Evolutionary conservation across 2,329 filamentous ascomycete species (phyloP).

Genomic region (Gaeumannomyces tritici): DNA sequence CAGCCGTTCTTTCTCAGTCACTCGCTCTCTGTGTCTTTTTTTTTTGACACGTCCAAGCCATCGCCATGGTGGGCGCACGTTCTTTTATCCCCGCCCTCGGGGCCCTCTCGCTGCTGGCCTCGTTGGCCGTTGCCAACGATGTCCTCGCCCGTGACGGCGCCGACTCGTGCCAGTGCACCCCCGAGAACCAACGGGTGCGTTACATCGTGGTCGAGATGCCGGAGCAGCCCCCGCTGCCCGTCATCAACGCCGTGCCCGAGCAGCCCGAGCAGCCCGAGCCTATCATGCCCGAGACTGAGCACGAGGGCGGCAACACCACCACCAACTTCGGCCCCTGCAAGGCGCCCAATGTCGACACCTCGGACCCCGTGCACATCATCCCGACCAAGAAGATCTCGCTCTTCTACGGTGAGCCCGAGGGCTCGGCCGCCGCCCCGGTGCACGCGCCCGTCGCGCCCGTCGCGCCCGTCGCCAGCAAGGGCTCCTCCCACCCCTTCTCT

Average conservation of each 20-base stretch:
- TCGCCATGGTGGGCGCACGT: constrained; percentile 1
- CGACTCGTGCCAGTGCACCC: not conserved
- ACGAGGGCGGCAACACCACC: not conserved
- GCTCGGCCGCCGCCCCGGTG: not conserved
- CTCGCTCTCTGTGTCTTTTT: not conserved
- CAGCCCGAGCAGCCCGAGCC: not conserved
- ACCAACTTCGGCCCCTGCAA: not conserved
- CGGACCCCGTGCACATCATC: constrained; percentile 1
- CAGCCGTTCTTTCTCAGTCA: not conserved
- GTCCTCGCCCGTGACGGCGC: not conserved
- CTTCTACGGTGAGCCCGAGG: constrained; percentile 1
- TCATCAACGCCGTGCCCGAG: not conserved
- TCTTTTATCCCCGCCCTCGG: not conserved
- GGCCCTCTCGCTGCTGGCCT: constrained; percentile 1
- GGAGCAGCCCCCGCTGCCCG: not conserved
- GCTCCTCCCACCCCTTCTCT: not conserved
- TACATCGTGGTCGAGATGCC: constrained; percentile 4
- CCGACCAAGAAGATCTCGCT: not conserved
- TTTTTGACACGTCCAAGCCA: not conserved
- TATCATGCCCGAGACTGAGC: not conserved
- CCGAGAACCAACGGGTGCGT: not conserved
- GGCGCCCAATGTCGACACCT: not conserved
- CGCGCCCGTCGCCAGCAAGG: not conserved
- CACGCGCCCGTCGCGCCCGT: not conserved
- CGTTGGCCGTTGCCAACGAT: not conserved